Evolutionary conservation across 192 early-diverging fungal species (phyloP), one percentile per base, ranked within the genome.

Genomic region (Physocladia obscura): DNA sequence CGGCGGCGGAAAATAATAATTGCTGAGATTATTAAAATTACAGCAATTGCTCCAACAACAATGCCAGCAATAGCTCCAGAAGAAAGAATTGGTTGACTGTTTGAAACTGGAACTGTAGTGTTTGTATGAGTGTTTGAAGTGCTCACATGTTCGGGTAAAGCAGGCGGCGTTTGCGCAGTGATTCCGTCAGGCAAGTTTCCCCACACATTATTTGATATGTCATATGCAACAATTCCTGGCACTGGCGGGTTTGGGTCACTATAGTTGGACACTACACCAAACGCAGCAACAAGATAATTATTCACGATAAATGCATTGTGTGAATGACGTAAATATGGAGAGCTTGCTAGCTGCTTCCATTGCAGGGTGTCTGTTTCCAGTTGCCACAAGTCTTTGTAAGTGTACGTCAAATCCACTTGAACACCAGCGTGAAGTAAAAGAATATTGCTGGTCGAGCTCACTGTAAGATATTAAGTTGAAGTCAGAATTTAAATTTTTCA

Each of bases 331-430:
- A 35, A 17, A n/a, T 68, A 52, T 30, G n/a, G n/a, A n/a, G 49
- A 55, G 6, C 49, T 19, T 6, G 32, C 22, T 26, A 68, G 54
- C 3, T 15, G 19, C 26, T 55, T 68, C 65, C 65, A 68, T 1
- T 47, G 29, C 38, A 39, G 39, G 1, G 65, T 39, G 19, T 56
- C 51, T 1, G 34, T 49, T 21, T 57, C 30, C 11, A 68, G 65
- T 40, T 68, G 52, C 65, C 65, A 68, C 3, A 68, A 36, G 37
- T 68, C 65, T 4, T 19, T 38, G 52, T 57, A 68, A 17, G 65
- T 56, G 17, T 31, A 26, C 22, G 52, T 36, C 1, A 39, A 32
- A 34, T 68, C 65, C 19, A 31, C 54, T 0, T 27, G n/a, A 6
- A 35, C 34, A 22, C 65, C 65, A 11, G 51, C 65, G 65, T 68